These are phyloP conservation scores for Rhizopus stolonifer DNA, from an alignment of 371 early-diverging fungal species.

Conservation along the genomic window DNA sequence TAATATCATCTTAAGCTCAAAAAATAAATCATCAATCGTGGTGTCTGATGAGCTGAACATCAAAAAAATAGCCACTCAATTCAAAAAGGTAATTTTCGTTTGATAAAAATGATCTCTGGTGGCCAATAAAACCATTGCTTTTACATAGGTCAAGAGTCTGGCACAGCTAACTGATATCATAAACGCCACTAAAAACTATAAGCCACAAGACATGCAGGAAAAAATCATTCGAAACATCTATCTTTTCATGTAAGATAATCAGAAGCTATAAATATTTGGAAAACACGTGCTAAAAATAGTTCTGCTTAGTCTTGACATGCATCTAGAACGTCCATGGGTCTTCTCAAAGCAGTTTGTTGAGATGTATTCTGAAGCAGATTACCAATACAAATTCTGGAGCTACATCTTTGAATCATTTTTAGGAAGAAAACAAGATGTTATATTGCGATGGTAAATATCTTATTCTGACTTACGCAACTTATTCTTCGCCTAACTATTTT, in stretches of 20 bases:
- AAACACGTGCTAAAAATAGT: conserved; percentile 13
- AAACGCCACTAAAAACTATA: no score
- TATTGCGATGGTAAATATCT: conserved; percentile 23
- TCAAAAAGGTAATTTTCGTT: no score
- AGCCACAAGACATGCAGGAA: no score
- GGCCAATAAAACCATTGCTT: no score
- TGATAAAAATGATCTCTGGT: no score
- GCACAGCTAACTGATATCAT: no score
- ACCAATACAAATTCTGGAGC: conserved; percentile 22
- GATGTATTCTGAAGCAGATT: conserved; percentile 20
- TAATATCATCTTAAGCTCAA: no score
- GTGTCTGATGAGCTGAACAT: no score
- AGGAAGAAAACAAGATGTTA: conserved; percentile 15
- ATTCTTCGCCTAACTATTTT: conserved; percentile 15
- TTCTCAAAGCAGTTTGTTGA: conserved; percentile 18
- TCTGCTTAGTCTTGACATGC: conserved; percentile 19
- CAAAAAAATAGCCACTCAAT: no score
- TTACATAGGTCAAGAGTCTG: no score
- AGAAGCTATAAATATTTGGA: conserved; percentile 14
- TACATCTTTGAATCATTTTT: conserved; percentile 23
- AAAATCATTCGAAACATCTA: conserved; percentile 4
- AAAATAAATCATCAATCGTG: no score
- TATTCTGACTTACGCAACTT: conserved; percentile 18
- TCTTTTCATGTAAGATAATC: conserved; percentile 12
- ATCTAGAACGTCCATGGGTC: conserved; percentile 9